Conservation (phyloP, 768 basidiomycete genomes). For the Phaeotremella skinneri region DNA sequence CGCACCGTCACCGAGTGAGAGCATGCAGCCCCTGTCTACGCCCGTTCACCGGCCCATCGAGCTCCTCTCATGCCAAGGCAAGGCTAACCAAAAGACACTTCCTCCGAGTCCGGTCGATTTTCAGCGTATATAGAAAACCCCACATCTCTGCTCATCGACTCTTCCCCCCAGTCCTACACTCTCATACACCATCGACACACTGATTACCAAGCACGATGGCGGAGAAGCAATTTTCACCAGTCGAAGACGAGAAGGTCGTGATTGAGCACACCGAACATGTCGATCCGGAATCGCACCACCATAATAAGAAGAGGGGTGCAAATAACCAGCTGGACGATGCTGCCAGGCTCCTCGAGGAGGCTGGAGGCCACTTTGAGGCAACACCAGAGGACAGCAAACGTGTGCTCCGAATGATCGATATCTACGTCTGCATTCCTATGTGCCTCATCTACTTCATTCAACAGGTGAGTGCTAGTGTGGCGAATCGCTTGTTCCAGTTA, state of each 20-base stretch:
- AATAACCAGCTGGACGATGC: slow-evolving; percentile 24
- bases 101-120: too few species aligned
- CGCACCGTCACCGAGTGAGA: too few species aligned
- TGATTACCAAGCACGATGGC: too few species aligned
- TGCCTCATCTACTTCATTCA: slow-evolving; percentile 33
- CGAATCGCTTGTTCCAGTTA: background rate
- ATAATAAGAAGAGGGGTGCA: background rate
- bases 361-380: slow-evolving; percentile 28
- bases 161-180: too few species aligned
- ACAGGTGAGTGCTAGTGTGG: slow-evolving; percentile 15
- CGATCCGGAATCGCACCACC: background rate
- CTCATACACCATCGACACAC: too few species aligned
- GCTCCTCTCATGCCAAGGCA: too few species aligned
- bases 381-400: slow-evolving; percentile 28
- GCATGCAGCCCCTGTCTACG: too few species aligned
- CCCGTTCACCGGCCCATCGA: too few species aligned
- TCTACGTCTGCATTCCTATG: slow-evolving; percentile 30
- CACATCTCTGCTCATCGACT: too few species aligned
- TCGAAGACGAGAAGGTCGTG: slow-evolving; percentile 12
- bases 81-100: too few species aligned
- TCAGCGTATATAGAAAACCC: too few species aligned
- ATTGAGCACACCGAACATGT: slow-evolving; percentile 12
- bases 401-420: slow-evolving; percentile 35
- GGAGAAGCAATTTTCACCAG: background rate
- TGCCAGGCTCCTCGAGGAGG: slow-evolving; percentile 16